phyloP scores from a whole-genome alignment of 116 monocot genomes.

The Trichopus zeylanicus region DNA sequence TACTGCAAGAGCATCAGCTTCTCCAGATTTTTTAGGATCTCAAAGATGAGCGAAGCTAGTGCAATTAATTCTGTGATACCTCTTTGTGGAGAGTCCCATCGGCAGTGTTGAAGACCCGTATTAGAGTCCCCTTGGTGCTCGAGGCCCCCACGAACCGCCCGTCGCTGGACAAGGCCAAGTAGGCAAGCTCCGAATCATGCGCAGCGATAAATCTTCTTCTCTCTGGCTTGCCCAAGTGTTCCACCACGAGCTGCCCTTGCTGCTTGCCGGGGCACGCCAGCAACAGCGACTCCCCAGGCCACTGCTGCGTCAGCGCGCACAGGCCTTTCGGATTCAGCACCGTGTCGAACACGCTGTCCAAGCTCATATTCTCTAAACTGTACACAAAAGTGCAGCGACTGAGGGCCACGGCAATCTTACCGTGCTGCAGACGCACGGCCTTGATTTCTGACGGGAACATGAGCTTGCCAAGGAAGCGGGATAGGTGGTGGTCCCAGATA shows the following conservation, averaged over 20 bases:
- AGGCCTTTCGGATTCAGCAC: conserved; percentile 82
- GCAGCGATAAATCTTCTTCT: conserved; percentile 85
- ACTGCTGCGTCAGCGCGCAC: conserved; percentile 84
- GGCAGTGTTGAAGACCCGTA: conserved; percentile 63
- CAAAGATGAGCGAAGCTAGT: too few species aligned
- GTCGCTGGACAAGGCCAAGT: conserved; percentile 75
- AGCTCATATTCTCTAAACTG: conserved; percentile 81
- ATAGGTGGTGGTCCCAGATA: conserved; percentile 98
- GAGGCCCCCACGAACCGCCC: conserved; percentile 73
- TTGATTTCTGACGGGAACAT: conserved; percentile 81
- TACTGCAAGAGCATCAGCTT: too few species aligned
- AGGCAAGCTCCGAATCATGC: conserved; percentile 80
- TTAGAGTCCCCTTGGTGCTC: conserved; percentile 83
- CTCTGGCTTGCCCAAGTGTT: conserved; percentile 55
- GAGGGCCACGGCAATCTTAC: conserved; percentile 74
- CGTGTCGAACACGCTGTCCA: conserved; percentile 90
- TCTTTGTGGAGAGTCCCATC: conserved; percentile 81
- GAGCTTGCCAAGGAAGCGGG: conserved; percentile 86
- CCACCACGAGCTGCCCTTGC: conserved; percentile 90
- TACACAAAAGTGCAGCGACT: conserved; percentile 80
- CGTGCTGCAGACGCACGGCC: conserved; percentile 65
- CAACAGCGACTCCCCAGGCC: conserved; percentile 62
- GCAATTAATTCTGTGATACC: too few species aligned
- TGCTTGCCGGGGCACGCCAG: conserved; percentile 86
- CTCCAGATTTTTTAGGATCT: too few species aligned